These are phyloP conservation scores for Mortierella sp. DNA, from an alignment of 371 early-diverging fungal species.

Conservation along the genomic window DNA sequence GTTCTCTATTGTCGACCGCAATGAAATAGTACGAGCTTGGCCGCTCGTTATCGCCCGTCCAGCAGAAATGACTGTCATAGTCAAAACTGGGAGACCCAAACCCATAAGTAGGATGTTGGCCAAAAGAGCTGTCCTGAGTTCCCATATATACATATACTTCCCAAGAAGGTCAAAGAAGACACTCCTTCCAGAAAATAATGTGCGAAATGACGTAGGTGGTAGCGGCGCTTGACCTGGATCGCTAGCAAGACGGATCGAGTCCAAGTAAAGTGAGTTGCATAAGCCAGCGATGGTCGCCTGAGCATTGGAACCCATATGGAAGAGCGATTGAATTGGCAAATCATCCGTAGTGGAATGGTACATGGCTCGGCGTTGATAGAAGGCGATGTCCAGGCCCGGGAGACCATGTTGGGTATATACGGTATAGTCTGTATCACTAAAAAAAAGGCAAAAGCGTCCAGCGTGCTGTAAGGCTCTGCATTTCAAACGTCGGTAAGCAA, in stretches of 20 bases:
- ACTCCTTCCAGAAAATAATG: conserved; percentile 29
- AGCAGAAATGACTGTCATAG: conserved; percentile 6
- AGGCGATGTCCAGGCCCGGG: conserved; percentile 81
- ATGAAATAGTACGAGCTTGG: neutral
- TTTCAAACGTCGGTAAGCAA: neutral
- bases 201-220: conserved; percentile 4
- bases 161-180: conserved; percentile 68
- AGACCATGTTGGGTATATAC: conserved; percentile 66
- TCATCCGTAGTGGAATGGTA: conserved; percentile 40
- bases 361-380: conserved; percentile 59
- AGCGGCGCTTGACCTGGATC: neutral
- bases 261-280: conserved; percentile 45
- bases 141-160: conserved; percentile 58
- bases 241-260: neutral
- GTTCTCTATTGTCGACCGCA: conserved; percentile 5
- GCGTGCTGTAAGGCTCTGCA: too few species aligned
- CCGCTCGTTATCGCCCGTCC: conserved; percentile 15
- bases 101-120: conserved; percentile 57
- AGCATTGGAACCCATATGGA: conserved; percentile 49
- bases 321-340: conserved; percentile 34
- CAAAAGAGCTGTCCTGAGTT: conserved; percentile 53
- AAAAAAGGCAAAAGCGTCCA: neutral
- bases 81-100: conserved; percentile 32
- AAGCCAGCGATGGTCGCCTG: conserved; percentile 39
- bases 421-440: conserved; percentile 76